Base-by-base conservation (phyloP, 768 basidiomycete genomes). In the Inosperma sp. region DNA sequence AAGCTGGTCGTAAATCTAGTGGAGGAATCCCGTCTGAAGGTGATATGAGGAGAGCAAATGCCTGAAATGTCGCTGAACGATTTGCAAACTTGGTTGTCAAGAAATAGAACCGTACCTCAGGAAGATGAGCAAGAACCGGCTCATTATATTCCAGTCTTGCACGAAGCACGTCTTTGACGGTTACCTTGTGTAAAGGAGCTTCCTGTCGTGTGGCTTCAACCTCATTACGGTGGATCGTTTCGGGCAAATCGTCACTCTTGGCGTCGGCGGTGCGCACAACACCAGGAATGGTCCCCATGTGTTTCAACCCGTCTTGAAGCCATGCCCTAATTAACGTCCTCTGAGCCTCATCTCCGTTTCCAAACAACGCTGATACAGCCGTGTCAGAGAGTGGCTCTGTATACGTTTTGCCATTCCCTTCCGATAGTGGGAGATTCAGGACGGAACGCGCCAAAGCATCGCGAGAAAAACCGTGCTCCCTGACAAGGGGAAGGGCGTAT, bases 331-430 rank as follows among this genome's bases (percentile, higher is more conserved):
- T 75, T 23, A 93, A 72, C 4, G 77, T 78, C 48, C 75, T 73
- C 12, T 83, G 72, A 1, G 89, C 86, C 25, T 78, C 65, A 49
- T 86, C 80, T 19, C 84, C 89, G 12, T 62, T 57, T 7, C 89
- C 89, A 66, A 91, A 93, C 5, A 92, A 70, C 5, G 84, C 76
- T 2, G 83, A 79, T 17, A 92, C 78, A 0, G 87, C 83, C 0
- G 73, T 68, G 51, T 91, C 88, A 1, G 83, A 77, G 17, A 92
- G 79, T 6, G 86, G 86, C 49, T 76, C 68, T 1, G 73, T 19
- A 58, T 82, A 83, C 0, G 68, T 72, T 19, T 41, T 26, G 5
- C 19, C 5, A 17, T 17, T 36, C 34, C 19, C 39, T 53, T 68
- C 62, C 1, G 74, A 70, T 23, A 63, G 49, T 5, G 80, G 78